Evolutionary conservation across 805 yeast genomes (phyloP), one percentile per base, ranked within the genome.

Genomic region (Kodamaea leandrae): DNA sequence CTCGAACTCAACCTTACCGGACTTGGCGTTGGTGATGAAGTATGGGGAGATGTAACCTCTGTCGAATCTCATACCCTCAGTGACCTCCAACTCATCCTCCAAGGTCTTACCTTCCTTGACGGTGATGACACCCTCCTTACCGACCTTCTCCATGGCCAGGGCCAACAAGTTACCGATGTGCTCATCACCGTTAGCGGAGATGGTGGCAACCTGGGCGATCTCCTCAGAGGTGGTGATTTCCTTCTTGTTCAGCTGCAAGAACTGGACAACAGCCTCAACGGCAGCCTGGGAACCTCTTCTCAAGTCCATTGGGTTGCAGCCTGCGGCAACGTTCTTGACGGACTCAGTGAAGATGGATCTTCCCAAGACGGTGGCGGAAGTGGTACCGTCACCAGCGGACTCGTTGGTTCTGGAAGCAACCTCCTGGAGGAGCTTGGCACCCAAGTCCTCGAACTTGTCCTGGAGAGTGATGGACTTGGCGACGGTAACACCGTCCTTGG

Each of bases 401-500:
- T 91, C 96, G 67, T 93, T 93, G 57, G 99, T 90, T 78, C 86
- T 91, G 54, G 95, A 82, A 32, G 98, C 96, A 45, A 93, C 97
- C 63, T 93, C 98, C 71, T 90, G 97, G 58, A 91, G 72, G 52
- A 91, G 76, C 72, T 86, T 87, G 43, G 96, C 96, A 46, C 99
- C 99, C 75, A 93, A 75, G 70, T 91, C 91, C 74, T 91, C 98
- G 58, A 90, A 91, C 67, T 83, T 87, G 74, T 93, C 95, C 63
- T 83, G 72, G 52, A 93, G 72, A 30, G 79, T 77, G 56, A 91
- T 80, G 41, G 95, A 82, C 59, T 77, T 80, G 47, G 99, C 99
- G 45, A 91, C 97, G 35, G 98, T 88, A 39, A 89, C 97, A 78
- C 99, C 99, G 65, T 91, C 99, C 74, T 91, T 91, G 68, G 99